Percentiles rank a stretch among this genome's conserved stretches.
Evolutionary conservation across 108 stramenopile species (phyloP).

Genomic region (Discostella stelligeroides): DNA sequence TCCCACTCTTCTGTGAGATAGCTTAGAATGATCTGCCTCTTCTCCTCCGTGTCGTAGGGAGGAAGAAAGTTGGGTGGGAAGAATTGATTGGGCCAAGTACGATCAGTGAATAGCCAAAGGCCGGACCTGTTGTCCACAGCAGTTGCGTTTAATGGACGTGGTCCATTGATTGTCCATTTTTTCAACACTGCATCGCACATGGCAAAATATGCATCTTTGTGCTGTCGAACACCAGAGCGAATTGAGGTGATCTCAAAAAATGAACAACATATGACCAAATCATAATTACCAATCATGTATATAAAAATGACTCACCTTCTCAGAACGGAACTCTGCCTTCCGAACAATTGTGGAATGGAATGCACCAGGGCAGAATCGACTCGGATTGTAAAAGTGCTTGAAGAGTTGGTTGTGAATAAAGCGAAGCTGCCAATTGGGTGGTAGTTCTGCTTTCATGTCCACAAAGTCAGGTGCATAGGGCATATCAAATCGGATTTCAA

Average conservation of each 20-base stretch:
- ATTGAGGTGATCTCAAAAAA: too few relatives aligned
- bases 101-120: conserved; percentile 80
- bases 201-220: conserved; percentile 54
- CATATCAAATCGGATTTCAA: conserved; percentile 91
- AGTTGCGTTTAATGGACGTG: conserved; percentile 63
- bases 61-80: conserved; percentile 89
- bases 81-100: conserved; percentile 77
- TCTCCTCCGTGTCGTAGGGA: conserved; percentile 82
- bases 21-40: conserved; percentile 74
- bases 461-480: conserved; percentile 57
- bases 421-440: conserved; percentile 84
- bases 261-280: too few relatives aligned
- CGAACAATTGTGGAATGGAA: conserved; percentile 88
- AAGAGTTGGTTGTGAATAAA: conserved; percentile 90
- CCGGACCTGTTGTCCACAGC: conserved; percentile 57
- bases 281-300: conserved; percentile 1
- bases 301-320: conserved; percentile 38
- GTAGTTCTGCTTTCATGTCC: conserved; percentile 52
- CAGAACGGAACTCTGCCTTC: conserved; percentile 85
- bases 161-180: conserved; percentile 67
- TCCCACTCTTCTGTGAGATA: conserved; percentile 84
- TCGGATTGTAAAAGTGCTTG: conserved; percentile 71
- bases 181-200: conserved; percentile 63
- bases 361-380: conserved; percentile 84
- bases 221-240: conserved; percentile 14